Percentiles rank a stretch among this genome's conserved stretches.
Conservation (phyloP, 495 filamentous ascomycete species). For the Umbilicaria muhlenbergii region DNA sequence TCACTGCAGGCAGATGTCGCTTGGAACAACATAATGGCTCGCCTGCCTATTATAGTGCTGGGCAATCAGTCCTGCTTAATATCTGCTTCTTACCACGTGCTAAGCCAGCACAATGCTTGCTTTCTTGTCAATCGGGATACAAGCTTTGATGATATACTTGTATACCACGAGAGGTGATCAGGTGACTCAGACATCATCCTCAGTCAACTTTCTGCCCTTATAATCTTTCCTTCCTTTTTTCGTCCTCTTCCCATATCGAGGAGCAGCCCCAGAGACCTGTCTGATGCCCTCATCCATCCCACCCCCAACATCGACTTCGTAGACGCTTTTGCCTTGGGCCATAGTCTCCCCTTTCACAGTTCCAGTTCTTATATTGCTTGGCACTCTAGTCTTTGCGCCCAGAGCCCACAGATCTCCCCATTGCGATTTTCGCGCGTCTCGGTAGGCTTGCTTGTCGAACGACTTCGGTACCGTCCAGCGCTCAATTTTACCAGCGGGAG, state of each 20-base stretch:
- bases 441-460: conserved; percentile 65
- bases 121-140: not conserved
- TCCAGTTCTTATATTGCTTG: conserved; percentile 25
- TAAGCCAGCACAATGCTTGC: not conserved
- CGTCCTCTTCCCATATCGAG: not conserved
- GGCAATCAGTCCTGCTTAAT: not conserved
- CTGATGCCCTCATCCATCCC: not conserved
- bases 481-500: conserved; percentile 71
- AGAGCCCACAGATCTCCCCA: conserved; percentile 97
- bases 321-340: not conserved
- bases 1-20: no score
- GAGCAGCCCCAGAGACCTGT: not conserved
- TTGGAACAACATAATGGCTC: no score
- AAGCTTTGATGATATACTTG: not conserved
- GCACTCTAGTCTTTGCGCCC: conserved; percentile 72
- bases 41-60: no score
- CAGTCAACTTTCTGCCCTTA: not conserved
- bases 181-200: not conserved
- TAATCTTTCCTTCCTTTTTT: not conserved
- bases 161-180: no score
- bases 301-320: not conserved
- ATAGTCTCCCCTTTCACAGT: no score
- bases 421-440: conserved; percentile 72
- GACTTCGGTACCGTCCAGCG: conserved; percentile 83
- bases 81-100: not conserved